Evolutionary conservation across 495 filamentous ascomycete genomes (phyloP).

Genomic region (Coniosporium apollinis): DNA sequence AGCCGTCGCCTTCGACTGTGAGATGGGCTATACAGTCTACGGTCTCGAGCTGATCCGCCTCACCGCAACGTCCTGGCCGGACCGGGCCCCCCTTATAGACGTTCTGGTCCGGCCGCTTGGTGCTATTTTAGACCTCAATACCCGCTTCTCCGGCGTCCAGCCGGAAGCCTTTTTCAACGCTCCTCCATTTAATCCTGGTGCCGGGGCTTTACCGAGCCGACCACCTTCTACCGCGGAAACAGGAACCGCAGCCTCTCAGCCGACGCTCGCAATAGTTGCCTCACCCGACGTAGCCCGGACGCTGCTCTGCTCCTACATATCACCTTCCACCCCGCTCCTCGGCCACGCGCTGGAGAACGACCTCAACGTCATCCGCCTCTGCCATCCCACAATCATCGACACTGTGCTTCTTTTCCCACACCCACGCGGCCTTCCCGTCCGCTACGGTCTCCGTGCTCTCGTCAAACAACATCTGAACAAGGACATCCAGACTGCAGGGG

Average conservation of each 20-base stretch:
- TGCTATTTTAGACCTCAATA: slow-evolving; percentile 76
- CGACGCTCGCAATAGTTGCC: slow-evolving; percentile 45
- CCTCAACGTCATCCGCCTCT: slow-evolving; percentile 62
- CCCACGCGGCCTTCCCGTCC: slow-evolving; percentile 51
- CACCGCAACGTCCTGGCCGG: slow-evolving; percentile 75
- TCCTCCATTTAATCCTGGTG: not conserved
- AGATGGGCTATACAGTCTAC: slow-evolving; percentile 86
- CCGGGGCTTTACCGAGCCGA: not conserved
- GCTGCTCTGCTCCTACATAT: slow-evolving; percentile 53
- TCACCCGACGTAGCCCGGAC: slow-evolving; percentile 55
- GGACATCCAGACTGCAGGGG: slow-evolving; percentile 61
- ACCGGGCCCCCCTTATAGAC: slow-evolving; percentile 57
- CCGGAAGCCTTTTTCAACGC: slow-evolving; percentile 50
- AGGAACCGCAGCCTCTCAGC: slow-evolving; percentile 10
- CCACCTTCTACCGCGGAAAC: slow-evolving; percentile 4
- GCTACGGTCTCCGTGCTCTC: slow-evolving; percentile 57
- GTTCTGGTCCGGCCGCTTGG: slow-evolving; percentile 73
- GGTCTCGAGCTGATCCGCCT: slow-evolving; percentile 81
- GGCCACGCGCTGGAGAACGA: slow-evolving; percentile 96
- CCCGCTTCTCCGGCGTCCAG: slow-evolving; percentile 70
- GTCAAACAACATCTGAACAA: slow-evolving; percentile 45
- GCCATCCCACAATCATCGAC: slow-evolving; percentile 75
- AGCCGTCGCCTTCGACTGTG: slow-evolving; percentile 72
- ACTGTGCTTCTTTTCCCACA: slow-evolving; percentile 75
- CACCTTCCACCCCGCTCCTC: slow-evolving; percentile 62